A percentile compares a stretch with the other conserved stretches of the same genome.
phyloP scores from a whole-genome alignment of 1,284 basidiomycete genomes.

The Vanrija pseudolonga region DNA sequence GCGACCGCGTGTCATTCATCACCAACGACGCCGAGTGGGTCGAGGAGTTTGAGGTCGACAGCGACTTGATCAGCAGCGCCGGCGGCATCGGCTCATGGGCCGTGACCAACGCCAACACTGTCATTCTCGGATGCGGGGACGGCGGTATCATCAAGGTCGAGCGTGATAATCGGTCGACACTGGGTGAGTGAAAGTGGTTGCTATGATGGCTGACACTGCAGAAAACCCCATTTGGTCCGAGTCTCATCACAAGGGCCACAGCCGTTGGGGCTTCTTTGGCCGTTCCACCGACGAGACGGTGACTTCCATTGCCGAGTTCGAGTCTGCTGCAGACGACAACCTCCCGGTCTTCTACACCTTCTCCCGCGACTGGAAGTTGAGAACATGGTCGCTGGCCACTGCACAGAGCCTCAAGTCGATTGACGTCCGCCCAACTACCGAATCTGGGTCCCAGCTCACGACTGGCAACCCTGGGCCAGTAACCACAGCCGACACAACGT shows the following conservation, averaged over 20 bases:
- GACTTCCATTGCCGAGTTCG: slow-evolving; percentile 33
- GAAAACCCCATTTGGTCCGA: slow-evolving; percentile 30
- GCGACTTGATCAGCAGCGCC: slow-evolving; percentile 23
- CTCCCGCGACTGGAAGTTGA: slow-evolving; percentile 78
- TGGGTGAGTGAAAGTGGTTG: slow-evolving; percentile 25
- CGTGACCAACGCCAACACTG: slow-evolving; percentile 64
- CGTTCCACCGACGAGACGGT: slow-evolving; percentile 32
- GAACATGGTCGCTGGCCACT: slow-evolving; percentile 61
- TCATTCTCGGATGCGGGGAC: slow-evolving; percentile 63
- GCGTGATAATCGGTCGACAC: slow-evolving; percentile 20
- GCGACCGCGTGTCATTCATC: slow-evolving; percentile 29
- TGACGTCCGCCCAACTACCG: slow-evolving; percentile 34
- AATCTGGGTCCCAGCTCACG: no score
- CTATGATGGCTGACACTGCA: slow-evolving; percentile 8
- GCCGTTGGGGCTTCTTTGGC: slow-evolving; percentile 38
- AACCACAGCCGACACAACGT: slow-evolving; percentile 9
- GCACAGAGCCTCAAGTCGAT: slow-evolving; percentile 44
- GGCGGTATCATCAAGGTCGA: slow-evolving; percentile 71
- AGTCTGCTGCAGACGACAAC: slow-evolving; percentile 46
- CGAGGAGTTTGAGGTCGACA: slow-evolving; percentile 38
- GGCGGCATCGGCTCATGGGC: slow-evolving; percentile 55
- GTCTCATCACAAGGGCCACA: slow-evolving; percentile 33
- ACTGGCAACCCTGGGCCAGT: slow-evolving; percentile 1
- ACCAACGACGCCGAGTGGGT: slow-evolving; percentile 31
- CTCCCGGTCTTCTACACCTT: slow-evolving; percentile 72